Evolutionary conservation across 2,329 filamentous ascomycete genomes (phyloP), one percentile per base, ranked within the genome.

Genomic region (Penicillium digitatum): DNA sequence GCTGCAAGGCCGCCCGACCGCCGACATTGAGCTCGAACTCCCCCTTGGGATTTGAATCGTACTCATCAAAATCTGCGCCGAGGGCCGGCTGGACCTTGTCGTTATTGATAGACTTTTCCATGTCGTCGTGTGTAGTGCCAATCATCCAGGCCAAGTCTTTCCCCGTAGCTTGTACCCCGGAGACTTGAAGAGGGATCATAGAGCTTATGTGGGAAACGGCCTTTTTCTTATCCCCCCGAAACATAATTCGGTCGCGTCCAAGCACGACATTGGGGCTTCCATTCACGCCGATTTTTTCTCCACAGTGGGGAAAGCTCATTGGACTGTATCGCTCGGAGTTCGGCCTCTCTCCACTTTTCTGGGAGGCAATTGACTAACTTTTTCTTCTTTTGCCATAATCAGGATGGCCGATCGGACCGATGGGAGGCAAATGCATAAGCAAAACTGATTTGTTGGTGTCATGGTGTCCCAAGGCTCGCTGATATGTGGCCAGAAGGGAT

Each of bases 21-120:
- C 69, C 69, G 4, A 70, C 63, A 55, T 71, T 71, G 57, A 72
- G 58, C 55, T 68, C 58, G 27, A 69, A 49, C 35, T 69, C 68
- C 18, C 58, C 60, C 39, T 70, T 69, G 24, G 55, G 52, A 18
- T 54, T 49, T 14, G 37, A 49, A 35, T 63, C 57, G 46, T 57
- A 58, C 1, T 49, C 56, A 6, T 56, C 55, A 14, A 62, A 37
- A 26, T 47, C 53, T 12, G 45, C 40, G 11, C 16, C 32, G 5
- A 51, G 24, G 20, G 60, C 58, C 11, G 62, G 46, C 24, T 56
- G 53, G 55, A 64, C 60, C 16, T 57, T 32, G 31, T 62, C 58
- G 14, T 51, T 22, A n/a, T 37, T 48, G 18, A 50, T 50, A 35
- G 56, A 54, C 52, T 65, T 65, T n/a, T 59, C 61, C 51, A 57